Evolutionary conservation across 352 stramenopile genomes (phyloP).

Genomic region (Globisporangium canariense): DNA sequence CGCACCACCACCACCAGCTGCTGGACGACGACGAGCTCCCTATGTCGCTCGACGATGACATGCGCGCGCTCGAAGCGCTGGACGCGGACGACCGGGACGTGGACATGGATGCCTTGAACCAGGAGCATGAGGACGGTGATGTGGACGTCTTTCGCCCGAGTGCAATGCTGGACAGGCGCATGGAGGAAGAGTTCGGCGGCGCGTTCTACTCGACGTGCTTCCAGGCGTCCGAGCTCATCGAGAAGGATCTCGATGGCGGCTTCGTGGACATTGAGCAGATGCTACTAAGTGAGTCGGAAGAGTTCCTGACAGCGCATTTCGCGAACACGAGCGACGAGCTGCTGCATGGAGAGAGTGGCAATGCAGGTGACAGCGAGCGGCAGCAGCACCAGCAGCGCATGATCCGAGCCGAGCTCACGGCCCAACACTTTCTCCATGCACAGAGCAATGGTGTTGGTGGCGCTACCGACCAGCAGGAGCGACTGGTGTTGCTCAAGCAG

Average conservation of each 20-base stretch:
- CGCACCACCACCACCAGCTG: constrained; percentile 6
- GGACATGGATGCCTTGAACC: constrained; percentile 8
- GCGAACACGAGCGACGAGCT: constrained; percentile 8
- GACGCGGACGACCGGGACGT: constrained; percentile 7
- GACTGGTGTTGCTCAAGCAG: constrained; percentile 17
- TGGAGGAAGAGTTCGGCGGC: constrained; percentile 47
- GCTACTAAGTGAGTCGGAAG: constrained; percentile 40
- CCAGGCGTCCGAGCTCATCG: constrained; percentile 16
- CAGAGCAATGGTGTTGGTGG: neutral
- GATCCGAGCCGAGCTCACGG: constrained; percentile 16
- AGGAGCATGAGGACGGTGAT: constrained; percentile 19
- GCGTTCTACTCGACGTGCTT: constrained; percentile 34
- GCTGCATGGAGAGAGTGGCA: neutral
- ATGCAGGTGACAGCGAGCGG: constrained; percentile 12
- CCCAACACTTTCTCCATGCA: constrained; percentile 15
- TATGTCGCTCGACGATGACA: constrained; percentile 17
- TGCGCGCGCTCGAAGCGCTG: constrained; percentile 17
- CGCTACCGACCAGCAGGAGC: neutral
- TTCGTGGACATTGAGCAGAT: constrained; percentile 69
- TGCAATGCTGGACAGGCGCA: constrained; percentile 47
- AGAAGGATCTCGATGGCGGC: constrained; percentile 26
- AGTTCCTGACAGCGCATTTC: constrained; percentile 28
- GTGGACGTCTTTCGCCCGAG: constrained; percentile 62
- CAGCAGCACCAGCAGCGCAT: constrained; percentile 20
- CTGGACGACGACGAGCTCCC: constrained; percentile 15